phyloP scores from a whole-genome alignment of 2,329 filamentous ascomycete genomes.

The Dactylonectria estremocensis region DNA sequence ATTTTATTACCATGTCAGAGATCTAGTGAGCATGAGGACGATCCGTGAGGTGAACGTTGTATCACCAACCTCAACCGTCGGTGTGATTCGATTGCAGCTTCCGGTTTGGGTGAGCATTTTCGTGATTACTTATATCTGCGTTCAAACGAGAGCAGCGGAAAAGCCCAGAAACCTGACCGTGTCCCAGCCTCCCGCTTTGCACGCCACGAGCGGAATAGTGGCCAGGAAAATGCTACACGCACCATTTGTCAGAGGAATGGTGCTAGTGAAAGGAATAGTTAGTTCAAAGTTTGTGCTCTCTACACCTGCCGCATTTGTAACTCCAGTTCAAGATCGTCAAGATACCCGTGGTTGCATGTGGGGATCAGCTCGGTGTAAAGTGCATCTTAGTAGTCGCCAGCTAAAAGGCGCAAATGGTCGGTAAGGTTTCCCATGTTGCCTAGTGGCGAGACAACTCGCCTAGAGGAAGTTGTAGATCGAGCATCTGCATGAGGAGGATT shows the following conservation, averaged over 20 bases:
- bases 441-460: constrained; percentile 25
- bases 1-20: too few species aligned
- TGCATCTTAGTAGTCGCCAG: neutral
- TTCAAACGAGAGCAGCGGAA: neutral
- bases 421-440: constrained; percentile 1
- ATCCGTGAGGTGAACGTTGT: too few species aligned
- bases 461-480: constrained; percentile 16
- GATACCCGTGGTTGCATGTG: neutral
- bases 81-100: neutral
- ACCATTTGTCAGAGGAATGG: neutral
- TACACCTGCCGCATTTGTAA: constrained; percentile 22
- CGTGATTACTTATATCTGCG: too few species aligned
- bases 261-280: neutral
- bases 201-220: neutral
- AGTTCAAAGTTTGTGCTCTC: constrained; percentile 1
- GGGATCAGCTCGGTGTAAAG: neutral
- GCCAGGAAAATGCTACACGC: neutral
- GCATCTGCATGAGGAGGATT: constrained; percentile 17
- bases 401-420: neutral
- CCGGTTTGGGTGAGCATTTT: neutral
- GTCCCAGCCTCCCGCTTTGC: neutral
- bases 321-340: neutral
- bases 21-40: too few species aligned
- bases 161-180: neutral
- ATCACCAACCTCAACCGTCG: too few species aligned